Base-by-base conservation (phyloP, 169 alveolate species). In the Cytauxzoon felis region DNA sequence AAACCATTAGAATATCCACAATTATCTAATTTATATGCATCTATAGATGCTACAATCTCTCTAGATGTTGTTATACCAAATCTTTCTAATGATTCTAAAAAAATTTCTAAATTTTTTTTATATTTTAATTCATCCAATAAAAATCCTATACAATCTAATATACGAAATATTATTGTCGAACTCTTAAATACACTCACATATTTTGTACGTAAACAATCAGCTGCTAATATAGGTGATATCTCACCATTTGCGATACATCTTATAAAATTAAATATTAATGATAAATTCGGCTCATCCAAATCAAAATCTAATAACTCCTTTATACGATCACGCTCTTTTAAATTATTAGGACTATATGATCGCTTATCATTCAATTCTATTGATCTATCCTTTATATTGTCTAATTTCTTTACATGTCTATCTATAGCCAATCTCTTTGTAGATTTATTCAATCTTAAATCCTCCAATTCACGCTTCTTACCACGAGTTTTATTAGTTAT, bases 1-100 rank as follows among this genome's bases (percentile, higher is more conserved):
- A 76, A 38, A 21, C 86, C 86, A 18, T 63, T 34, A 21, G 86
- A 76, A 53, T 65, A 76, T 49, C 78, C 78, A 19, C 71, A 65
- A 45, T 30, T 32, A 52, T 76, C 86, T 50, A 76, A 30, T 47
- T 76, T 76, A 48, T 65, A 16, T 36, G 86, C 69, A 36, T 76
- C 86, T 13, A 76, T 65, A n/a, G 45, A 38, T 16, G 86, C 78
- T 11, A 76, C 65, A 8, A 76, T 65, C n/a, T 66, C 81, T 33
- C 61, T 30, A 16, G 63, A n/a, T n/a, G 80, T 53, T 21, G 60
- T 24, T n/a, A 76, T 24, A 1, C 81, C 81, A 40, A 11, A n/a
- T 24, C 21, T 27, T 27, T 73, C 78, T 13, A 73, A 54, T 1
- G 47, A 0, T 21, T 57, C 60, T 1, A 73, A 56, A 29, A 73